These are phyloP conservation scores for Podospora pseudopauciseta DNA, from an alignment of 495 filamentous ascomycete species.

Conservation along the genomic window DNA sequence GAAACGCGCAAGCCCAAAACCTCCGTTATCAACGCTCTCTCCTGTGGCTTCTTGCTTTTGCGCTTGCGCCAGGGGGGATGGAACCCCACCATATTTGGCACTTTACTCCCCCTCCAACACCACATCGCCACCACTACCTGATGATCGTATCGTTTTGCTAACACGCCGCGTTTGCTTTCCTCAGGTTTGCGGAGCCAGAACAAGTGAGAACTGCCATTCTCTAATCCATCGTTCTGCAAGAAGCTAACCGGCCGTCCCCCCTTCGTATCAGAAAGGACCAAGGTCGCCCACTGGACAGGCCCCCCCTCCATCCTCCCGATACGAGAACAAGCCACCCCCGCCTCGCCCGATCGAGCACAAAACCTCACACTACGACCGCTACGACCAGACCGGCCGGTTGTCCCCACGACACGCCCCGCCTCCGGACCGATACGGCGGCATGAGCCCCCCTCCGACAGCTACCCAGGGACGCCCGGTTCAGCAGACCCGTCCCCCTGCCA, in stretches of 20 bases:
- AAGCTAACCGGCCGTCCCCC: conserved; percentile 2
- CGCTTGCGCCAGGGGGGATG: conserved; percentile 2
- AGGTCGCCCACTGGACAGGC: neutral
- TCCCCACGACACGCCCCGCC: conserved; percentile 23
- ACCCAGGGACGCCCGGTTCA: conserved; percentile 45
- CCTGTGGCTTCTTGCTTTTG: neutral
- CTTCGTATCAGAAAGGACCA: conserved; percentile 14
- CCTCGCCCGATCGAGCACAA: conserved; percentile 33
- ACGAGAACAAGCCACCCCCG: conserved; percentile 40
- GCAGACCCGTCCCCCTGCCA: conserved; percentile 50
- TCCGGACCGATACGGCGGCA: conserved; percentile 27
- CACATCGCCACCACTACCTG: conserved; percentile 17
- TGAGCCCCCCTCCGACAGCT: conserved; percentile 35
- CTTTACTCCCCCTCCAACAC: neutral
- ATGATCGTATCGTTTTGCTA: conserved; percentile 22
- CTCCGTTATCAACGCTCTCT: conserved; percentile 1
- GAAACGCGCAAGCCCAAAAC: conserved; percentile 5
- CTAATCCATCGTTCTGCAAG: neutral
- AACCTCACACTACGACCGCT: conserved; percentile 18
- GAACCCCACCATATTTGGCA: conserved; percentile 9
- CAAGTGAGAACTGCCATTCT: conserved; percentile 54
- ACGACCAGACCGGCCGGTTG: conserved; percentile 14
- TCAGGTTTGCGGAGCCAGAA: conserved; percentile 90
- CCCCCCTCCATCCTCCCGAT: conserved; percentile 24
- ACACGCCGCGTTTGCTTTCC: conserved; percentile 18